phyloP scores from a whole-genome alignment of 176 grass and related monocot species.

The Carex littledalei region DNA sequence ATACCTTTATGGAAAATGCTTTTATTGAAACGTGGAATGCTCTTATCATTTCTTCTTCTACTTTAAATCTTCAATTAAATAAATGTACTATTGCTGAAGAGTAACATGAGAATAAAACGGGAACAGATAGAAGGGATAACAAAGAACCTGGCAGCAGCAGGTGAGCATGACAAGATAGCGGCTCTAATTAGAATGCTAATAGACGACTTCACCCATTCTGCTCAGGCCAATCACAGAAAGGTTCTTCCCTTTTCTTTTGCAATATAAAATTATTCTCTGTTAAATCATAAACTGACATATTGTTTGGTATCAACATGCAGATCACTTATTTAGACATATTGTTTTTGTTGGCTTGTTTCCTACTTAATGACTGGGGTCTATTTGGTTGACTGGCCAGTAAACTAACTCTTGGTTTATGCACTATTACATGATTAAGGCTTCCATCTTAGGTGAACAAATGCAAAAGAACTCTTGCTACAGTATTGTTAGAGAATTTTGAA shows the following conservation, averaged over 20 bases:
- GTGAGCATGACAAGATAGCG: conserved; percentile 90
- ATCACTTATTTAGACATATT: background rate
- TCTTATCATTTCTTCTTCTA: background rate
- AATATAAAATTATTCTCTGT: background rate
- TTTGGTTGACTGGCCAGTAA: background rate
- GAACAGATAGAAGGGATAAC: conserved; percentile 86
- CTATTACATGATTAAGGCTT: background rate
- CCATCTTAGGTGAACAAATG: background rate
- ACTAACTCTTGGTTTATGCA: background rate
- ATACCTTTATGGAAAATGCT: background rate
- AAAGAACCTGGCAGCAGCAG: conserved; percentile 60
- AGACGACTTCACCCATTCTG: conserved; percentile 55
- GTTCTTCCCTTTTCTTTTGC: conserved; percentile 25
- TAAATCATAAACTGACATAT: background rate
- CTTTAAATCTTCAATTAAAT: background rate
- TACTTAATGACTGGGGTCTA: background rate
- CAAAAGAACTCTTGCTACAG: background rate
- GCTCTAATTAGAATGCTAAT: conserved; percentile 59
- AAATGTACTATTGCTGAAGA: background rate
- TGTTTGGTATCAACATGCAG: background rate
- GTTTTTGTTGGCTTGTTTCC: background rate
- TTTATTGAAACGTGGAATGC: background rate
- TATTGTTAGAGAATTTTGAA: background rate
- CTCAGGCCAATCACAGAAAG: conserved; percentile 91
- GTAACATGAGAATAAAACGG: background rate